Conservation (phyloP, 192 early-diverging fungal species). For the Blastocladiella britannica region DNA sequence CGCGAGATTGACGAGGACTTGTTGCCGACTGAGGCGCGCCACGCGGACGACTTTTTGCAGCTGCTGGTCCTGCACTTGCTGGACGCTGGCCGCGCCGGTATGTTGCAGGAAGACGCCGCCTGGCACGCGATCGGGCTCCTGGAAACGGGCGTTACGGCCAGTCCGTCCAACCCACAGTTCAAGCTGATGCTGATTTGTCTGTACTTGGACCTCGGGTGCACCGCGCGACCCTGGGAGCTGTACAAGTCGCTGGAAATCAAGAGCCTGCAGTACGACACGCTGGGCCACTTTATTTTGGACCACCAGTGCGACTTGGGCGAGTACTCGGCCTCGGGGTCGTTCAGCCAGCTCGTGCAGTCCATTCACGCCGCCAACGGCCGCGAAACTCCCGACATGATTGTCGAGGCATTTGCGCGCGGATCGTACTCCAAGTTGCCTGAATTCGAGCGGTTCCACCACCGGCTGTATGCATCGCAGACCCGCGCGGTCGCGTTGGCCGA, state of each 20-base stretch:
- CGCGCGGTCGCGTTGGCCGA: conserved; percentile 41
- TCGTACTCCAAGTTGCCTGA: conserved; percentile 82
- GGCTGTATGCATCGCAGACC: conserved; percentile 54
- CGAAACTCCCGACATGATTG: conserved; percentile 72
- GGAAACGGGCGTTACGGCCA: conserved; percentile 49
- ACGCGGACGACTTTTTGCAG: not conserved
- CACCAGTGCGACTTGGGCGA: conserved; percentile 14
- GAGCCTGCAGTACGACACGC: conserved; percentile 75
- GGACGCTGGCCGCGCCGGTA: not conserved
- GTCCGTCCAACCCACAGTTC: conserved; percentile 63
- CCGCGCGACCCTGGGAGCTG: conserved; percentile 32
- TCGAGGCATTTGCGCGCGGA: conserved; percentile 58
- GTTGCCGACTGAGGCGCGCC: conserved; percentile 7
- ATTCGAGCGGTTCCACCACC: conserved; percentile 57
- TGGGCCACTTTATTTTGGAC: conserved; percentile 30
- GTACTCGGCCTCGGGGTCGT: conserved; percentile 17
- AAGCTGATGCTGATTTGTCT: conserved; percentile 70
- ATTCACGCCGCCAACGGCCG: conserved; percentile 59
- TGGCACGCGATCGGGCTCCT: conserved; percentile 36
- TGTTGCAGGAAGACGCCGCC: not conserved
- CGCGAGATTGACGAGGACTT: not conserved
- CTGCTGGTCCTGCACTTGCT: not conserved
- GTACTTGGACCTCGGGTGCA: conserved; percentile 48
- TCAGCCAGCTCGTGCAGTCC: conserved; percentile 34
- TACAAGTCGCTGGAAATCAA: conserved; percentile 66